These are phyloP conservation scores for Candolleomyces eurysporus DNA, from an alignment of 768 basidiomycete species.

Conservation along the genomic window DNA sequence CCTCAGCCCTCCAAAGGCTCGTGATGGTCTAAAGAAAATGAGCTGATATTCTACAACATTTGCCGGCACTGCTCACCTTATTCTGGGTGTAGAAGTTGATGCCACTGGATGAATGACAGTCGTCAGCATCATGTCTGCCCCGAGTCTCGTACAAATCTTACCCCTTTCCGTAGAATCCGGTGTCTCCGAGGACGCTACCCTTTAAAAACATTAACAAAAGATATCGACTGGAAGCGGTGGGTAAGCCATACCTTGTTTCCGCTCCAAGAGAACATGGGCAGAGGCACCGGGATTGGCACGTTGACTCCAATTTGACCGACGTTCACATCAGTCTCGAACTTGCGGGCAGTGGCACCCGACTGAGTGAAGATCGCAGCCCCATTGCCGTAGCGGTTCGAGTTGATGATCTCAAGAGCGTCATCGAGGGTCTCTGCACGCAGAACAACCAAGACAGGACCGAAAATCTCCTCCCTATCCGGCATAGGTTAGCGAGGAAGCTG, in stretches of 20 bases:
- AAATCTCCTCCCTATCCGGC: slow-evolving; percentile 79
- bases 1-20: slow-evolving; percentile 88
- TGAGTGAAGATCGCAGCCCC: slow-evolving; percentile 96
- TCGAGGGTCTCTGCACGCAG: slow-evolving; percentile 81
- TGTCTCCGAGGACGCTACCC: slow-evolving; percentile 80
- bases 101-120: slow-evolving; percentile 45
- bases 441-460: slow-evolving; percentile 85
- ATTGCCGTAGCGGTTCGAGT: slow-evolving; percentile 88
- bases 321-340: slow-evolving; percentile 86
- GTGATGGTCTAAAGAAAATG: slow-evolving; percentile 70
- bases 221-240: neutral
- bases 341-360: slow-evolving; percentile 90
- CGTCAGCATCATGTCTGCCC: neutral
- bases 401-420: slow-evolving; percentile 87
- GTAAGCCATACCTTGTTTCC: slow-evolving; percentile 70
- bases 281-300: slow-evolving; percentile 88
- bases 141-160: slow-evolving; percentile 23
- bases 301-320: slow-evolving; percentile 94
- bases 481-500: neutral
- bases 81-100: slow-evolving; percentile 96
- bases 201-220: slow-evolving; percentile 16
- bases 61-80: slow-evolving; percentile 50
- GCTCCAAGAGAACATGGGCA: slow-evolving; percentile 94
- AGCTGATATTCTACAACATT: neutral
- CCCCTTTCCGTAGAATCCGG: slow-evolving; percentile 91